Conservation (phyloP, 345 rosid genomes). For the Eucalyptus fibrosa region DNA sequence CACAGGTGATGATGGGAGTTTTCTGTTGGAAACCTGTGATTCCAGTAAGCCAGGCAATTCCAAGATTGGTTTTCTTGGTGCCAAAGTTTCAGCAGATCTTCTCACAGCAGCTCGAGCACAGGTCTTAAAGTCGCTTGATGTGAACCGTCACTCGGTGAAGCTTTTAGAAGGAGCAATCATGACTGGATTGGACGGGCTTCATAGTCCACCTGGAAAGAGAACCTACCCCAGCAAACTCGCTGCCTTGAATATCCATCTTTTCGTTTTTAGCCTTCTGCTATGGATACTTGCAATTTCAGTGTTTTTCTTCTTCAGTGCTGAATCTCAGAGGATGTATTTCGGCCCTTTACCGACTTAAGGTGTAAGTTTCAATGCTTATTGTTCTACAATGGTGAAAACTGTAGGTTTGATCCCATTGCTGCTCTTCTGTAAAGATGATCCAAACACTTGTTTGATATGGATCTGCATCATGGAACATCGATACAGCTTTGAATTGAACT, state of each 20-base stretch:
- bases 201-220: conserved; percentile 10
- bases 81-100: background rate
- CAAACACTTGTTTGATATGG: background rate
- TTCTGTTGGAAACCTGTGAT: background rate
- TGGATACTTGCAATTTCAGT: conserved; percentile 5
- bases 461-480: background rate
- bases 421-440: background rate
- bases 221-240: background rate
- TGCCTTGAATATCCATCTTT: background rate
- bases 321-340: background rate
- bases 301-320: background rate
- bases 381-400: background rate
- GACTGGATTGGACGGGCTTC: background rate
- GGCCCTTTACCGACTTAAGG: conserved; percentile 23
- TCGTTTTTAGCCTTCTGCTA: background rate
- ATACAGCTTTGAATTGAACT: background rate
- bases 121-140: conserved; percentile 5
- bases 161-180: conserved; percentile 14
- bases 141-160: conserved; percentile 11
- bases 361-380: background rate
- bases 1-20: background rate
- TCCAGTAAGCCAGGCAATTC: background rate
- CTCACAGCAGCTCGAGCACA: conserved; percentile 10
- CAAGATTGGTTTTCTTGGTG: background rate
- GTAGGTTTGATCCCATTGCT: background rate